These are phyloP conservation scores for Trametes coccinea DNA, from an alignment of 768 basidiomycete species.

Conservation along the genomic window DNA sequence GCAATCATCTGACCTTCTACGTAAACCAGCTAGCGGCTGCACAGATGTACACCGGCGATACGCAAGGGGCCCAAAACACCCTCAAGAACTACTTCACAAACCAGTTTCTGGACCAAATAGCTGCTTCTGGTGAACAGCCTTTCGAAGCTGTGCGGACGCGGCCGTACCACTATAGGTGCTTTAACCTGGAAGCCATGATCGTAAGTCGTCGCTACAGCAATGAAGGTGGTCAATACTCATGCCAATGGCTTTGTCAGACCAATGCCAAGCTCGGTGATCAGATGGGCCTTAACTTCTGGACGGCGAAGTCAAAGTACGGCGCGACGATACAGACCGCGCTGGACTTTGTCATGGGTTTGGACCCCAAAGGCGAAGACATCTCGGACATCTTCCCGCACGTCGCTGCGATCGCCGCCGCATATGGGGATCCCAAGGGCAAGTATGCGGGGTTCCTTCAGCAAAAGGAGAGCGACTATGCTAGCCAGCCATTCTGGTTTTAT, in stretches of 20 bases:
- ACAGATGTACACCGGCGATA: conserved; percentile 44
- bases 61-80: conserved; percentile 38
- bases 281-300: conserved; percentile 51
- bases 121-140: conserved; percentile 55
- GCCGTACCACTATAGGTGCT: conserved; percentile 58
- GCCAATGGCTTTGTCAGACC: conserved; percentile 34
- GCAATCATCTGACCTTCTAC: conserved; percentile 58
- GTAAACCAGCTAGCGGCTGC: conserved; percentile 44
- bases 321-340: conserved; percentile 55
- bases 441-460: conserved; percentile 46
- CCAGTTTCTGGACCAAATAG: conserved; percentile 49
- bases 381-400: conserved; percentile 49
- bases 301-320: conserved; percentile 45
- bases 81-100: conserved; percentile 44
- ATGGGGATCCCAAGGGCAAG: conserved; percentile 54
- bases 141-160: conserved; percentile 55
- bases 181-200: conserved; percentile 60
- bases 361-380: conserved; percentile 44
- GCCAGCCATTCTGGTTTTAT: conserved; percentile 48
- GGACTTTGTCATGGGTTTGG: conserved; percentile 45
- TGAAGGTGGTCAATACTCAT: not conserved
- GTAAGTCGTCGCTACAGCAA: conserved; percentile 34
- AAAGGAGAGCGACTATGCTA: conserved; percentile 34
- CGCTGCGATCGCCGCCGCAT: conserved; percentile 51
- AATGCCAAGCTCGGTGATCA: conserved; percentile 56